These are phyloP conservation scores for Metschnikowia sp. DNA, from an alignment of 805 yeast species.

Conservation along the genomic window DNA sequence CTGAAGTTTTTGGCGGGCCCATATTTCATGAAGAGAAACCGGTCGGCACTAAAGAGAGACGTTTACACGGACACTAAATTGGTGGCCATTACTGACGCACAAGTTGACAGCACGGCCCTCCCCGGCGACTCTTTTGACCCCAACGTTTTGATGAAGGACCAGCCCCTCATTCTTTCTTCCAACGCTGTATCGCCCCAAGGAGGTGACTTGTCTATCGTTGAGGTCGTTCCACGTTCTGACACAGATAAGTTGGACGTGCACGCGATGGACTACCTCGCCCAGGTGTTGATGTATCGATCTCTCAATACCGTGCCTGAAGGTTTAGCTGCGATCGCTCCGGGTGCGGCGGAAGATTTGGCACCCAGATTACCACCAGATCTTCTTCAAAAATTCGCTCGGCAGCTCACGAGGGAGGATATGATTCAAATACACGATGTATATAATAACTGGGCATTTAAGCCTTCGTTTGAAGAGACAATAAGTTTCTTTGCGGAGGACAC, in stretches of 20 bases:
- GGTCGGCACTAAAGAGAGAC: conserved; percentile 63
- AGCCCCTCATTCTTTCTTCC: conserved; percentile 31
- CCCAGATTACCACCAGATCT: conserved; percentile 27
- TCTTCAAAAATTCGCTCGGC: conserved; percentile 42
- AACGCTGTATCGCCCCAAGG: conserved; percentile 27
- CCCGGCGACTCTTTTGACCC: conserved; percentile 36
- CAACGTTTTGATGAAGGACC: conserved; percentile 31
- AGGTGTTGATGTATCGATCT: conserved; percentile 20
- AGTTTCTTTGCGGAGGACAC: conserved; percentile 17
- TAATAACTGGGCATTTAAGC: conserved; percentile 84
- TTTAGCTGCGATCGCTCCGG: conserved; percentile 68
- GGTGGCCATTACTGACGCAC: conserved; percentile 43
- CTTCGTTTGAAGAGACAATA: conserved; percentile 33
- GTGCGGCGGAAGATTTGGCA: conserved; percentile 59
- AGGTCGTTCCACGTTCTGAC: conserved; percentile 42
- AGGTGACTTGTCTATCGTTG: conserved; percentile 52
- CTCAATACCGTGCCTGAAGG: conserved; percentile 47
- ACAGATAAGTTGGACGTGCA: conserved; percentile 38
- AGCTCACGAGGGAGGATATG: conserved; percentile 56
- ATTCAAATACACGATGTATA: conserved; percentile 48
- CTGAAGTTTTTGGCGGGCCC: conserved; percentile 58
- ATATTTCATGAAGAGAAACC: conserved; percentile 50
- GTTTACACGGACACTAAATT: conserved; percentile 57
- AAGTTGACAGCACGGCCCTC: conserved; percentile 5
- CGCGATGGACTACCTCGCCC: conserved; percentile 62